phyloP scores from a whole-genome alignment of 345 rosid species.

The Arabidopsis thaliana region DNA sequence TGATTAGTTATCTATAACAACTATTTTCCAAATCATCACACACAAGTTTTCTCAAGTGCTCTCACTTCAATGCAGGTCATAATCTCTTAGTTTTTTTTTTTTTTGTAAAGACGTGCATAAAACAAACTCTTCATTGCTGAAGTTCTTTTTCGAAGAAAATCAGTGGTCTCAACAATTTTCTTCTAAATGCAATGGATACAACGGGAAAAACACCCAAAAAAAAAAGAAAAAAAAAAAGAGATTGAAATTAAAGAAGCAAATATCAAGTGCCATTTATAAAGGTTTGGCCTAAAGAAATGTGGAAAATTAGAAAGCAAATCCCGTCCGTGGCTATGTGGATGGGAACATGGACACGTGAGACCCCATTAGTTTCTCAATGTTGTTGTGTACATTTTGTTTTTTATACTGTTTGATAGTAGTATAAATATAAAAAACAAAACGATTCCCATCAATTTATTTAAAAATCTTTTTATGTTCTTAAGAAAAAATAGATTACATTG shows the following conservation, averaged over 20 bases:
- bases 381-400: constrained; percentile 25
- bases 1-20: background rate
- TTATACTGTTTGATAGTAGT: background rate
- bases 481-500: constrained; percentile 11
- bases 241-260: constrained; percentile 6
- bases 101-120: background rate
- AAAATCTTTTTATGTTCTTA: background rate
- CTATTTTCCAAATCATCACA: background rate
- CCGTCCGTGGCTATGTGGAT: constrained; percentile 30
- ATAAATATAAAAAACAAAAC: background rate
- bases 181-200: constrained; percentile 4
- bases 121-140: background rate
- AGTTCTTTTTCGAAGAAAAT: background rate
- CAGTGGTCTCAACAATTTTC: background rate
- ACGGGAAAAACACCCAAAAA: background rate
- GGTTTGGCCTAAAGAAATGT: background rate
- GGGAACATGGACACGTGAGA: constrained; percentile 43
- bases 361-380: constrained; percentile 32
- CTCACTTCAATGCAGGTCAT: background rate
- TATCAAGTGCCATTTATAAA: background rate
- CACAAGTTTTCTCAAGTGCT: constrained; percentile 5
- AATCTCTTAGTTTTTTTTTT: background rate
- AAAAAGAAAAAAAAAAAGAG: background rate
- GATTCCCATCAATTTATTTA: constrained; percentile 32
- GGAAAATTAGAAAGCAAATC: constrained; percentile 19